Evolutionary conservation across 805 yeast species (phyloP), one percentile per base, ranked within the genome.

Genomic region (Pichia cephalocereana): DNA sequence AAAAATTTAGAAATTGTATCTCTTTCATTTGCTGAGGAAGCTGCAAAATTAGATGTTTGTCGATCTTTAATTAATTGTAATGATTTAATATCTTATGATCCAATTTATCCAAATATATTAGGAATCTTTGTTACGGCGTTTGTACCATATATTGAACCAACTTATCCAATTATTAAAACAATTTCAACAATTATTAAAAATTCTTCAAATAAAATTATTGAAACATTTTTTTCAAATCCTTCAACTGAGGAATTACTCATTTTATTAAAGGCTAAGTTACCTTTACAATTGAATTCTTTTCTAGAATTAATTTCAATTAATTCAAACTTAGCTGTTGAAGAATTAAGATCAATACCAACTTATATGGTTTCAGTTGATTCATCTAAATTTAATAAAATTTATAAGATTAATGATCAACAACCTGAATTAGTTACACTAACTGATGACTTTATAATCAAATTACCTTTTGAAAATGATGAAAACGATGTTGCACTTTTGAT

Each of bases 191-290:
- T 80, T 0, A 55, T 79, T 42, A 58, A 61, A 9, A 61, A 66
- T 28, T 72, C 76, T 39, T 79, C 83, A 1, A 69, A 70, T 39
- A 61, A 70, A 39, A 64, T 73, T 1, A 63, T 72, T 12, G 70
- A 68, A 50, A 60, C 57, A 15, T 76, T 80, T 53, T 80, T 79
- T 53, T 61, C 64, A 3, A 66, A 70, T 46, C 70, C 70, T n/a
- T 63, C 70, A 1, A 69, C 75, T 0, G 66, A 67, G 23, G 70
- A 71, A 44, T 60, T 73, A 5, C 57, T 82, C 31, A 67, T 76
- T 15, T 60, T 87, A 28, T 66, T 86, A 1, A 72, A 82, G 52
- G 83, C 93, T 0, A 88, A 90, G 58, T 75, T 86, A 52, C 98
- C 98, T 0, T 59, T 74, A 2, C 65, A 79, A 2, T 62, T 86